Evolutionary conservation across 352 stramenopile species (phyloP), one percentile per base, ranked within the genome.

Genomic region (Globisporangium solare): DNA sequence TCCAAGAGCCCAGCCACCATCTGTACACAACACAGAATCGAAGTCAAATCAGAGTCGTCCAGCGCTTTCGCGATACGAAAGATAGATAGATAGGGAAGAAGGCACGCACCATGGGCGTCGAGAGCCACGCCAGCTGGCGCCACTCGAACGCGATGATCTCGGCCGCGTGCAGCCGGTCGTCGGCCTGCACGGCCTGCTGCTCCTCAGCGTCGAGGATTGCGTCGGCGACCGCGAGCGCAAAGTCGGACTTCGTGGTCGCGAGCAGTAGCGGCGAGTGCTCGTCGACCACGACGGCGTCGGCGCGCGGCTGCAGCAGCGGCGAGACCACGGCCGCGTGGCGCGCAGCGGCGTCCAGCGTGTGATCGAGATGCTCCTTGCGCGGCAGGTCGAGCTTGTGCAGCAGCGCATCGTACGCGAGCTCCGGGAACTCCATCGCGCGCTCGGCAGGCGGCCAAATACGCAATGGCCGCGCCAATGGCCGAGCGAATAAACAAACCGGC

Each of bases 1-100:
- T 83, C 73, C 20, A 83, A 51, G 47, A 75, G n/a, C 6, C 57
- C 67, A 5, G 67, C 66, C 13, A 63, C 47, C 47, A 74, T 71
- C 70, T 67, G 21, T 1, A 31, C 47, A 31, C 24, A 27, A 27
- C 24, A 27, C 24, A 27, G 24, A 27, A 27, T 27, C 24, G 24
- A 52, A 13, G 13, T 27, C 27, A 43, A 20, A 31, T 2, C 3
- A 37, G 22, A 18, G 27, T 24, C 13, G 13, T 37, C 21, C 11
- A 22, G 37, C 12, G 21, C 27, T 45, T 42, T 43, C 18, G 7
- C 24, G 20, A 50, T 35, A 8, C 27, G 17, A 41, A 2, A 54
- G n/a, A n/a, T n/a, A n/a, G n/a, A n/a, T n/a, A n/a, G n/a, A n/a
- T n/a, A n/a, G n/a, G n/a, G 17, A 37, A 20, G 4, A 18, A 10